Conservation (phyloP, 2,329 filamentous ascomycete species). For the Fusarium sp. region DNA sequence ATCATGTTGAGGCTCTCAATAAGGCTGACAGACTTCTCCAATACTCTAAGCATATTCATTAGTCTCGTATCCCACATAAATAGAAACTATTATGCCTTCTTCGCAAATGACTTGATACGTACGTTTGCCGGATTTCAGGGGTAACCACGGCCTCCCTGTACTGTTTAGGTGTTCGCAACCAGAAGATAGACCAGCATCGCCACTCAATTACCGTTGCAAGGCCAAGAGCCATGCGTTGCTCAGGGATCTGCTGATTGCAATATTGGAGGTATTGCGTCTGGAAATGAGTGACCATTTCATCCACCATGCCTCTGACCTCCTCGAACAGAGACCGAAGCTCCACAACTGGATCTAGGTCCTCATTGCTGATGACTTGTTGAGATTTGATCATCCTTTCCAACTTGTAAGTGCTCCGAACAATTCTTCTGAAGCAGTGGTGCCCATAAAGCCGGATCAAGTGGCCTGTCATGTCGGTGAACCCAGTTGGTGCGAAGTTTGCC, state of each 20-base stretch:
- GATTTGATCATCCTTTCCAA: not conserved
- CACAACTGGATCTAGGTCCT: not conserved
- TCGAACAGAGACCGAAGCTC: not conserved
- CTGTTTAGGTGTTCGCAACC: not conserved
- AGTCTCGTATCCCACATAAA: not conserved
- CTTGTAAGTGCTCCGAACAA: not conserved
- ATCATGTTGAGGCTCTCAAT: not conserved
- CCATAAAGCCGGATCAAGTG: not conserved
- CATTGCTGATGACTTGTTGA: not conserved
- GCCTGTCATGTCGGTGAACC: not conserved
- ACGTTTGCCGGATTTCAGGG: not conserved
- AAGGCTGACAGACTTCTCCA: not conserved
- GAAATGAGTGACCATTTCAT: not conserved
- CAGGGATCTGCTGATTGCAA: not conserved
- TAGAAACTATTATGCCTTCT: too few relatives aligned
- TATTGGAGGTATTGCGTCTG: not conserved
- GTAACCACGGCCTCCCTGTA: not conserved
- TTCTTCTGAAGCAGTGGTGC: not conserved
- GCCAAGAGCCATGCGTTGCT: not conserved
- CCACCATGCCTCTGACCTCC: not conserved
- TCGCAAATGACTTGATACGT: not conserved
- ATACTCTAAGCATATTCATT: not conserved
- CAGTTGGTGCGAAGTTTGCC: not conserved
- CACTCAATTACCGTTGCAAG: not conserved
- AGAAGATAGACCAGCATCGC: conserved; percentile 3